Evolutionary conservation across 371 early-diverging fungal genomes (phyloP), one percentile per base, ranked within the genome.

Genomic region (Apophysomyces elegans): DNA sequence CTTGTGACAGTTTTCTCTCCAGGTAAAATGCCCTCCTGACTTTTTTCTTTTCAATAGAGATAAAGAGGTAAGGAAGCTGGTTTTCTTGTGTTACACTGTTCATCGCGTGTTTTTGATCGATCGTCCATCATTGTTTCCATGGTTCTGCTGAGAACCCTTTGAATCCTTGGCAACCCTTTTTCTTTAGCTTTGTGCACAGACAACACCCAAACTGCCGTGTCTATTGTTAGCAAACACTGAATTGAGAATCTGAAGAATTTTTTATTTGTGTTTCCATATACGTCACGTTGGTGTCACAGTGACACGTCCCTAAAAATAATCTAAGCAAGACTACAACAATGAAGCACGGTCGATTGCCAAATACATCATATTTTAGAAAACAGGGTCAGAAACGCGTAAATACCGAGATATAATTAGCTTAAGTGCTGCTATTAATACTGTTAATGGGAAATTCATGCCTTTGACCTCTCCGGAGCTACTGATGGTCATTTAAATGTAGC

Each of bases 121-220:
- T 26, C 54, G 54, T 50, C 21, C 21, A 26, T 50, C 54, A 50
- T 50, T 50, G 54, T 50, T 50, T 21, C 21, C 6, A 9, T 26
- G 8, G 54, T 21, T 18, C 54, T 50, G 18, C 18, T 5, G 21
- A 50, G 21, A 26, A 21, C 8, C 21, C n/a, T 50, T 21, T 50
- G 9, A 50, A 26, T 50, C 4, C 54, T 50, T 50, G 54, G 54
- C 54, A 50, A 50, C 9, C 21, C 16, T 21, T 50, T 9, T 50
- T 50, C 54, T 50, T 50, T 50, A 21, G 54, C 16, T 50, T 21
- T 50, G 54, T 50, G 54, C 54, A 50, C 54, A 50, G 54, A 50
- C 54, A 21, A 50, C 54, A 21, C 21, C 9, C 32, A 26, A 21
- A 16, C n/a, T 50, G n/a, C 8, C 21, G 7, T 21, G 8, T 50